These are phyloP conservation scores for Hymenoscyphus infarciens DNA, from an alignment of 2,329 filamentous ascomycete species.

Conservation along the genomic window DNA sequence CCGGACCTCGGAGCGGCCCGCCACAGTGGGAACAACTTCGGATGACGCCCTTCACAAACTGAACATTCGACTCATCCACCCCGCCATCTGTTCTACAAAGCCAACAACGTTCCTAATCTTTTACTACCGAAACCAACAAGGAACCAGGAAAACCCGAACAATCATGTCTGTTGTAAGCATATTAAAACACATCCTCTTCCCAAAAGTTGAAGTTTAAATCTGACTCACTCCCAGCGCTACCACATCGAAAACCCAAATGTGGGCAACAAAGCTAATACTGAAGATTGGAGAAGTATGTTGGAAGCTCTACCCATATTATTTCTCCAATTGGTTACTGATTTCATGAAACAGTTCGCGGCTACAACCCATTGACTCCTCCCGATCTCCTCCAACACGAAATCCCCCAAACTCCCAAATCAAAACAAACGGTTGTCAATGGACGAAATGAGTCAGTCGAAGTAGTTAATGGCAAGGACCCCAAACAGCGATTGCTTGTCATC, in stretches of 20 bases:
- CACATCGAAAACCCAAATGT: constrained; percentile 77
- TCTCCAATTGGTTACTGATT: constrained; percentile 27
- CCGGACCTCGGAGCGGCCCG: not conserved
- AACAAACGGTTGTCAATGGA: constrained; percentile 54
- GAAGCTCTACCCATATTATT: not conserved
- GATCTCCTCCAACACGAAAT: constrained; percentile 96
- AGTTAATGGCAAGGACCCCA: constrained; percentile 61
- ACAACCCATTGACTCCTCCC: constrained; percentile 89
- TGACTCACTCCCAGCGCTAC: constrained; percentile 47
- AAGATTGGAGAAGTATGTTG: constrained; percentile 78
- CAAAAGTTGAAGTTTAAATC: constrained; percentile 5
- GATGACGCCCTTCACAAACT: not conserved
- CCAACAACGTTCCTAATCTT: not conserved
- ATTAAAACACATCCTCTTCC: not conserved
- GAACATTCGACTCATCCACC: not conserved
- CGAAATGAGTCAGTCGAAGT: constrained; percentile 65
- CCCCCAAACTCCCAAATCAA: constrained; percentile 44
- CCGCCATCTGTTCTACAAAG: not conserved
- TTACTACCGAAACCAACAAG: not conserved
- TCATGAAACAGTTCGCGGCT: constrained; percentile 64
- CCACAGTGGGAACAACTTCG: not conserved
- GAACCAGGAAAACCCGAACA: not conserved
- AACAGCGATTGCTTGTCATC: constrained; percentile 66
- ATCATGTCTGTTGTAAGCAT: constrained; percentile 24
- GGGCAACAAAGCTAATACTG: constrained; percentile 68